Percentiles rank a stretch among this genome's conserved stretches.
These are phyloP conservation scores for Otatea glauca DNA, from an alignment of 176 grass and related monocot genomes.

Conservation along the genomic window DNA sequence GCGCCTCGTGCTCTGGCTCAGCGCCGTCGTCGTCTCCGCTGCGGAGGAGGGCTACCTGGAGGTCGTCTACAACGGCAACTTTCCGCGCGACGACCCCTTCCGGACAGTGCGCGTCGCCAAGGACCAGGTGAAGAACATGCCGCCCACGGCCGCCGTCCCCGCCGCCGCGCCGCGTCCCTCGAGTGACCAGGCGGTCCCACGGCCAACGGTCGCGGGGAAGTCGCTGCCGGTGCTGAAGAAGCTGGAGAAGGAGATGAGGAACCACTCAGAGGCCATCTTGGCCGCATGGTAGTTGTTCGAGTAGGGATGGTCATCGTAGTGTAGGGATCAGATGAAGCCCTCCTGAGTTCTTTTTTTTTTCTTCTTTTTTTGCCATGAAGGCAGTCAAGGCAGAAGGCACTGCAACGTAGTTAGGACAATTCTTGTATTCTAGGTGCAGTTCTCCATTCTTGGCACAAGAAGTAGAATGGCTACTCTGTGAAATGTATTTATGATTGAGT, in stretches of 20 bases:
- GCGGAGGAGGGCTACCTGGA: background rate
- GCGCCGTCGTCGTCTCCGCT: background rate
- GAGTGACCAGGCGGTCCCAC: background rate
- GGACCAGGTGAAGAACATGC: background rate
- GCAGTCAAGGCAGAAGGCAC: too few species aligned
- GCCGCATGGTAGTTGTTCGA: background rate
- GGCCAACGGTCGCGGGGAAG: background rate
- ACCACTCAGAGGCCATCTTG: background rate
- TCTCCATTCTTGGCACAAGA: too few species aligned
- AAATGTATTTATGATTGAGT: too few species aligned
- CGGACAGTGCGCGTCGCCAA: background rate
- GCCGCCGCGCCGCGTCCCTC: background rate
- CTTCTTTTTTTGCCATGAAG: too few species aligned
- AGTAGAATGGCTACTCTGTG: too few species aligned
- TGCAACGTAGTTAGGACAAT: too few species aligned
- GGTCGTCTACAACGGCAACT: slow-evolving; percentile 1
- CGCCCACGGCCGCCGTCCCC: background rate
- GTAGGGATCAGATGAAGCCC: too few species aligned
- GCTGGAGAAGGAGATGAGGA: background rate
- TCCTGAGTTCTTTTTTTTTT: too few species aligned
- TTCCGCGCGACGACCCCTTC: background rate
- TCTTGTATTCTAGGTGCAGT: too few species aligned
- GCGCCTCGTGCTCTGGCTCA: background rate
- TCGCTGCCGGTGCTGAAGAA: background rate
- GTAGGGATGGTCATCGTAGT: too few species aligned